Evolutionary conservation across 2,329 filamentous ascomycete genomes (phyloP), one percentile per base, ranked within the genome.

Genomic region (Ascochyta viciae-villosae): DNA sequence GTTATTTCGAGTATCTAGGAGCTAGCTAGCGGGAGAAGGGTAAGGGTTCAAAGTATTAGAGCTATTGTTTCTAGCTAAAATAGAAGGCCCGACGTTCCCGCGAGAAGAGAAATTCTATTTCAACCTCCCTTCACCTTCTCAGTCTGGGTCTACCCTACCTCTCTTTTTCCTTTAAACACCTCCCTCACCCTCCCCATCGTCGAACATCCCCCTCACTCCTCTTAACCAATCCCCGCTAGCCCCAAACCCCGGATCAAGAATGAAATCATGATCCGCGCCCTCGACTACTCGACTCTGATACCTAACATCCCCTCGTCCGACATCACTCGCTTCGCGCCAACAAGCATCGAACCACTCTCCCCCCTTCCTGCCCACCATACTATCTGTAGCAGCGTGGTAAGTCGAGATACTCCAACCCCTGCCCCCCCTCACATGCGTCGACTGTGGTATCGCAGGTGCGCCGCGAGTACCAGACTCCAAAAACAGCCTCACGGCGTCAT

Each of bases 311-410:
- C n/a, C 37, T 33, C 24, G 7, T 5, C n/a, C 13, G 13, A 35
- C 2, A 35, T 24, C 15, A 34, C 19, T 3, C 19, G n/a, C 15
- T 15, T 29, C 8, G 12, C 8, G 12, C 65, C 65, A 68, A 27
- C 61, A 66, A 2, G 35, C 29, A 39, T 68, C 64, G 37, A 67
- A 68, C 64, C 63, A 68, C 12, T 10, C 13, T 27, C 53, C 33
- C 3, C 65, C 65, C 40, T 60, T 66, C 26, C 53, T 39, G 1
- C 65, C 64, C 2, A 67, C 60, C 64, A 68, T 65, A 13, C 50
- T 29, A 38, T 68, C 65, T 0, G 47, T 50, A 42, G 65, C 57
- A 3, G 64, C 65, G 35, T 68, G 63, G 22, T 64, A 68, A 6
- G 51, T 41, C 46, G 64, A 53, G 13, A 67, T 33, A 1, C 3